These are phyloP conservation scores for Vaucheria bursata DNA, from an alignment of 352 stramenopile species.

Conservation along the genomic window DNA sequence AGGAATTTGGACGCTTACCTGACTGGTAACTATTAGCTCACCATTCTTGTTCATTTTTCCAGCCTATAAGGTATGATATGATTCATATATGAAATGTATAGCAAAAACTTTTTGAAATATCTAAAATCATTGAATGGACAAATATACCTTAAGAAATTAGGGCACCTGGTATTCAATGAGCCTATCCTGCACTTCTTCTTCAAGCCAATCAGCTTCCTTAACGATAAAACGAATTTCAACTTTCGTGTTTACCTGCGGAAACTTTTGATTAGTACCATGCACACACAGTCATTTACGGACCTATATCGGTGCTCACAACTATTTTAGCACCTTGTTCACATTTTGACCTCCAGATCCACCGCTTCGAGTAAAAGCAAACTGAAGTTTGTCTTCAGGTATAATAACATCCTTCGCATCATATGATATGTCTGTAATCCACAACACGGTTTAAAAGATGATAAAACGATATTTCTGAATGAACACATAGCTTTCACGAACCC, in stretches of 20 bases:
- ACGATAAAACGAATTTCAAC: conserved; percentile 39
- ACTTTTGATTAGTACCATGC: background rate
- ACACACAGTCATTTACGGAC: no score
- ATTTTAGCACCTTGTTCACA: no score
- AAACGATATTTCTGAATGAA: no score
- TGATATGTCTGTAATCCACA: no score
- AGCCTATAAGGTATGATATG: conserved; percentile 2
- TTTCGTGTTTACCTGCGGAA: conserved; percentile 31
- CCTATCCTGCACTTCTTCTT: conserved; percentile 20
- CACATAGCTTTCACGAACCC: no score
- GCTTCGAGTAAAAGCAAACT: conserved; percentile 22
- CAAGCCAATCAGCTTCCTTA: conserved; percentile 30
- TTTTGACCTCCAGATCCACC: conserved; percentile 36
- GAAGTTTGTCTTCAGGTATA: conserved; percentile 27
- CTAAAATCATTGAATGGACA: no score
- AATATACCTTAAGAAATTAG: no score
- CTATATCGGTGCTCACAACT: no score
- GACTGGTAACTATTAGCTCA: conserved; percentile 25
- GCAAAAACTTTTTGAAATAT: no score
- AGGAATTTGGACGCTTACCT: conserved; percentile 16
- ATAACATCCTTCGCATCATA: no score
- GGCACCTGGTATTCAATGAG: conserved; percentile 18
- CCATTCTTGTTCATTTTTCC: conserved; percentile 28
- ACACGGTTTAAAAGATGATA: no score
- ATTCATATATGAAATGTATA: no score